These are phyloP conservation scores for Ophiostoma perfectum DNA, from an alignment of 2,329 filamentous ascomycete species.

Conservation along the genomic window DNA sequence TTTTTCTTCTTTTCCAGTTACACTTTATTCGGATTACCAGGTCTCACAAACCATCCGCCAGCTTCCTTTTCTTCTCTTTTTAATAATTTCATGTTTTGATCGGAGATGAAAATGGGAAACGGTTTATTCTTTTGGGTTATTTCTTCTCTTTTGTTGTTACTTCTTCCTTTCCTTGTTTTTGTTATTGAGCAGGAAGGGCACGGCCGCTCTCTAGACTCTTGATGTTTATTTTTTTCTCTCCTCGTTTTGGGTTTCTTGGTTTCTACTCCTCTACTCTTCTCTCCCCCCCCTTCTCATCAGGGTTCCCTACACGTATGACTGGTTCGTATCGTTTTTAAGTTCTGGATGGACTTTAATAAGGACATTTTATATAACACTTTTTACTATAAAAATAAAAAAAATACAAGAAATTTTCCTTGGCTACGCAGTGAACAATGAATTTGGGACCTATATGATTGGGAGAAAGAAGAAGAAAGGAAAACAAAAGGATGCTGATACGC, in stretches of 20 bases:
- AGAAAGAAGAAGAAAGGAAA: background rate
- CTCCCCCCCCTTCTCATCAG: constrained; percentile 7
- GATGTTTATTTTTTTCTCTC: constrained; percentile 21
- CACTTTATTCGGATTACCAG: constrained; percentile 17
- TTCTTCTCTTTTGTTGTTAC: constrained; percentile 6
- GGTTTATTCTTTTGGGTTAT: background rate
- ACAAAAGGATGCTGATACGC: background rate
- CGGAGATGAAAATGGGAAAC: background rate
- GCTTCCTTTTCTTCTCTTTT: constrained; percentile 23
- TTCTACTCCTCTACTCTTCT: constrained; percentile 26
- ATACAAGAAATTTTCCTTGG: constrained; percentile 17
- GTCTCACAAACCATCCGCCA: constrained; percentile 18
- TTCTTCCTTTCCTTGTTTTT: constrained; percentile 12
- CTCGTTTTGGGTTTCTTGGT: constrained; percentile 24
- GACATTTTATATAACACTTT: constrained; percentile 17
- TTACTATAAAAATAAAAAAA: constrained; percentile 15
- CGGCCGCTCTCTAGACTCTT: constrained; percentile 25
- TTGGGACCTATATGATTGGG: background rate
- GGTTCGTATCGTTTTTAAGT: constrained; percentile 41
- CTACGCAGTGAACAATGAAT: background rate
- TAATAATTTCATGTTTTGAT: constrained; percentile 20
- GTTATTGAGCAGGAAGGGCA: constrained; percentile 21
- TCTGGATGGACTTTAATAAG: constrained; percentile 23
- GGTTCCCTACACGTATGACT: constrained; percentile 39
- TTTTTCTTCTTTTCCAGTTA: background rate